A percentile compares a stretch with the other conserved stretches of the same genome.
phyloP scores from a whole-genome alignment of 2,329 filamentous ascomycete genomes.

The Epichloe hybrida region DNA sequence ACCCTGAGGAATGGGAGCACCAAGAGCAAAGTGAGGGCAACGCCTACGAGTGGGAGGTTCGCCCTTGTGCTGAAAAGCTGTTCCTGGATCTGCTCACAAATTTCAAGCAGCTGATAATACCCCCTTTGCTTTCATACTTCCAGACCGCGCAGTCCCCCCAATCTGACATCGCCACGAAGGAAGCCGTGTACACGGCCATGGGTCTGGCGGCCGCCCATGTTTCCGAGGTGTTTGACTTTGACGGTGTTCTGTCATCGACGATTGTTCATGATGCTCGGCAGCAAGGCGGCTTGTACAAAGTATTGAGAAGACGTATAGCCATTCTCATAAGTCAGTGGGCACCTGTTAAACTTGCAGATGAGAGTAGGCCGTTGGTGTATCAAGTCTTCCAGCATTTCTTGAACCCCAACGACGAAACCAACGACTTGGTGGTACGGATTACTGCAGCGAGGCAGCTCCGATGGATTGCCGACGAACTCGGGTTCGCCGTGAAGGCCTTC shows the following conservation, averaged over 20 bases:
- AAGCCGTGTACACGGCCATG: slow-evolving; percentile 88
- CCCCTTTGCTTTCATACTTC: slow-evolving; percentile 74
- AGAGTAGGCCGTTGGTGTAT: slow-evolving; percentile 63
- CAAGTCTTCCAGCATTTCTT: slow-evolving; percentile 82
- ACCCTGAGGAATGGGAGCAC: slow-evolving; percentile 91
- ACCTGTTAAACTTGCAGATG: slow-evolving; percentile 55
- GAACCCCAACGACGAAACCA: slow-evolving; percentile 59
- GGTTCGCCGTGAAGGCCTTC: slow-evolving; percentile 63
- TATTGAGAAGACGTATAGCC: slow-evolving; percentile 75
- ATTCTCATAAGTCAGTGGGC: slow-evolving; percentile 88
- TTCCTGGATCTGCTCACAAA: slow-evolving; percentile 85
- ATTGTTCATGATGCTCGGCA: slow-evolving; percentile 67
- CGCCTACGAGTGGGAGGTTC: slow-evolving; percentile 83
- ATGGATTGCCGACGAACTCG: slow-evolving; percentile 69
- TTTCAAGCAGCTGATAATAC: slow-evolving; percentile 69
- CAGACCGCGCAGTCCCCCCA: slow-evolving; percentile 54
- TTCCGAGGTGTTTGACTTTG: slow-evolving; percentile 65
- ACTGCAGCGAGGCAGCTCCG: slow-evolving; percentile 80
- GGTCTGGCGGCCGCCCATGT: slow-evolving; percentile 72
- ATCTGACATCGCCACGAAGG: slow-evolving; percentile 67
- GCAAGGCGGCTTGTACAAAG: slow-evolving; percentile 50
- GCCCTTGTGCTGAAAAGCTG: slow-evolving; percentile 84
- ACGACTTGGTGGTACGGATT: slow-evolving; percentile 84
- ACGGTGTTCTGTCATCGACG: slow-evolving; percentile 60
- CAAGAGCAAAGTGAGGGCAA: slow-evolving; percentile 74